Conservation (phyloP, 2,329 filamentous ascomycete species). For the Calonectria crousiana region DNA sequence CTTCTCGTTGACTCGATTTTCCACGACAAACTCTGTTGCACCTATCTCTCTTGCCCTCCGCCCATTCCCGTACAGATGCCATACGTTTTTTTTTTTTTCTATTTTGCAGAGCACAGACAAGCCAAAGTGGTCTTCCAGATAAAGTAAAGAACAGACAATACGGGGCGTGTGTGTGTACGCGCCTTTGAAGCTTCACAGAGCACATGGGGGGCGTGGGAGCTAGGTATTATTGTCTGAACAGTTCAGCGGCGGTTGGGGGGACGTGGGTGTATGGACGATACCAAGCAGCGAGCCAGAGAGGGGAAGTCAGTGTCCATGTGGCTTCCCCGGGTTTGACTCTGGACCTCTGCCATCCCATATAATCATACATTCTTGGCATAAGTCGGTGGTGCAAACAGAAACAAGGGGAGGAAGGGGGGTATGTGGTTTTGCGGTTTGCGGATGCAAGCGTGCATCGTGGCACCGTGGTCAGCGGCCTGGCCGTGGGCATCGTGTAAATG, state of each 20-base stretch:
- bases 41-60: neutral
- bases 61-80: neutral
- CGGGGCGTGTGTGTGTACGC: slow-evolving; percentile 14
- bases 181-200: neutral
- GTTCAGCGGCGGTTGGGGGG: neutral
- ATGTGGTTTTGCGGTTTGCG: neutral
- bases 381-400: slow-evolving; percentile 7
- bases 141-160: slow-evolving; percentile 6
- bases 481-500: slow-evolving; percentile 5
- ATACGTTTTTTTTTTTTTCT: neutral
- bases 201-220: slow-evolving; percentile 14
- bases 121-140: slow-evolving; percentile 17
- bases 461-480: slow-evolving; percentile 1
- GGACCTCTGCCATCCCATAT: slow-evolving; percentile 6
- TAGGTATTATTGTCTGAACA: slow-evolving; percentile 2
- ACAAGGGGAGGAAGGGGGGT: neutral
- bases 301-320: slow-evolving; percentile 7
- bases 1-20: neutral
- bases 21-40: neutral
- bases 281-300: neutral
- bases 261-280: slow-evolving; percentile 13
- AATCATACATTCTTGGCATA: neutral
- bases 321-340: neutral
- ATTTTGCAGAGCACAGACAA: neutral
- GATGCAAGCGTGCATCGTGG: slow-evolving; percentile 4